phyloP scores from a whole-genome alignment of 2,329 filamentous ascomycete genomes.

The Ceratocystis eucalypticola region DNA sequence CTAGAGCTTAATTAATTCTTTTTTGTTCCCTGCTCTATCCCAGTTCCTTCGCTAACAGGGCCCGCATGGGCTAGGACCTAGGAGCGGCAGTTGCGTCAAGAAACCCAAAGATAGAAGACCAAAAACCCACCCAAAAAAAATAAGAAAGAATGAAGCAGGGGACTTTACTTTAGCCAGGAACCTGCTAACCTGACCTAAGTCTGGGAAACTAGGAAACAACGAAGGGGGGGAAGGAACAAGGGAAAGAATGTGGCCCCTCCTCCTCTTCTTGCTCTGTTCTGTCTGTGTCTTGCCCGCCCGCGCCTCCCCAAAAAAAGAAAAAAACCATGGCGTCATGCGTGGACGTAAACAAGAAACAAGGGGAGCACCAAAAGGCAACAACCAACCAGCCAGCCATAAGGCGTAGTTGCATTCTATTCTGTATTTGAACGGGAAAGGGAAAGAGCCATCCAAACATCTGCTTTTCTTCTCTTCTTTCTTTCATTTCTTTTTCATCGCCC shows the following conservation, averaged over 20 bases:
- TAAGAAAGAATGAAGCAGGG: background rate
- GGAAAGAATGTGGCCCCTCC: slow-evolving; percentile 3
- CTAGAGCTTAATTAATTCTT: background rate
- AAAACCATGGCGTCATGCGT: slow-evolving; percentile 8
- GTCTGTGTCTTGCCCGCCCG: background rate
- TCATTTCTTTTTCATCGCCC: background rate
- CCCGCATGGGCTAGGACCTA: background rate
- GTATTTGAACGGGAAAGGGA: no score
- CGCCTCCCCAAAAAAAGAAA: background rate
- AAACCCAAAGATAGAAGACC: background rate
- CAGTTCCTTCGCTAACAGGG: background rate
- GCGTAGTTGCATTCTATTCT: background rate
- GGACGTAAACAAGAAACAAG: background rate
- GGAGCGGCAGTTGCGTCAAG: background rate
- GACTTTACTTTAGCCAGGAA: background rate
- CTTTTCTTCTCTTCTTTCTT: background rate
- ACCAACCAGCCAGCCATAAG: background rate
- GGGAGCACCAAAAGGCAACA: background rate
- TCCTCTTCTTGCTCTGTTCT: background rate
- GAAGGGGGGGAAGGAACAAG: background rate
- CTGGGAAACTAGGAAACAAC: background rate
- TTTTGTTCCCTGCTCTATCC: background rate
- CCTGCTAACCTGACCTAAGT: no score
- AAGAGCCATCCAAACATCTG: no score
- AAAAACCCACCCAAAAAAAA: background rate